Conservation (phyloP, 75 land plant genomes). For the Adiantum capillusveneris region DNA sequence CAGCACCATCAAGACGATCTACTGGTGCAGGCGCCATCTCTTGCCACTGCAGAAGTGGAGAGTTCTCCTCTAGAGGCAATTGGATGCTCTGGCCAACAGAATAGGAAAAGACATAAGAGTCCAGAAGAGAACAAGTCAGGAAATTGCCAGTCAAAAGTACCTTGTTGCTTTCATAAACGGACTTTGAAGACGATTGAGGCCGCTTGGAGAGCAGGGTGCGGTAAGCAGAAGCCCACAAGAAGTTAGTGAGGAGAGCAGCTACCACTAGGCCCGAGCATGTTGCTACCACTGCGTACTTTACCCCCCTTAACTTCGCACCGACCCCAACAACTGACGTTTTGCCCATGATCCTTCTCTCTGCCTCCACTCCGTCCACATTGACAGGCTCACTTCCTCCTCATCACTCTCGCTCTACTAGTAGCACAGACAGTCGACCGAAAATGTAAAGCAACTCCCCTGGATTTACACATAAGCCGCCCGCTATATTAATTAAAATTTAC, state of each 20-base stretch:
- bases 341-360: no score
- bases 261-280: slow-evolving; percentile 42
- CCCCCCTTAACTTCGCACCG: not conserved
- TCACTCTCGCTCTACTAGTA: no score
- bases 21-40: slow-evolving; percentile 81
- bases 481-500: no score
- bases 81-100: no score
- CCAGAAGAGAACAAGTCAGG: no score
- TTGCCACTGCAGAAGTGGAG: slow-evolving; percentile 70
- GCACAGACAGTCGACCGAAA: no score
- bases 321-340: no score
- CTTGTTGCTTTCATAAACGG: not conserved
- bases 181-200: not conserved
- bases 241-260: slow-evolving; percentile 36
- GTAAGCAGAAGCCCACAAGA: slow-evolving; percentile 59
- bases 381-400: no score
- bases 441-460: no score
- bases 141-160: not conserved
- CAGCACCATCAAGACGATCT: slow-evolving; percentile 83
- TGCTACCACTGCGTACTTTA: slow-evolving; percentile 20
- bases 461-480: no score
- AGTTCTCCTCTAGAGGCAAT: slow-evolving; percentile 4
- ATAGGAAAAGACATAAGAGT: no score
- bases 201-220: slow-evolving; percentile 20
- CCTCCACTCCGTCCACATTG: no score